Percentiles rank a stretch among this genome's conserved stretches.
These are phyloP conservation scores for Capronia coronata DNA, from an alignment of 2,329 filamentous ascomycete species.

Conservation along the genomic window DNA sequence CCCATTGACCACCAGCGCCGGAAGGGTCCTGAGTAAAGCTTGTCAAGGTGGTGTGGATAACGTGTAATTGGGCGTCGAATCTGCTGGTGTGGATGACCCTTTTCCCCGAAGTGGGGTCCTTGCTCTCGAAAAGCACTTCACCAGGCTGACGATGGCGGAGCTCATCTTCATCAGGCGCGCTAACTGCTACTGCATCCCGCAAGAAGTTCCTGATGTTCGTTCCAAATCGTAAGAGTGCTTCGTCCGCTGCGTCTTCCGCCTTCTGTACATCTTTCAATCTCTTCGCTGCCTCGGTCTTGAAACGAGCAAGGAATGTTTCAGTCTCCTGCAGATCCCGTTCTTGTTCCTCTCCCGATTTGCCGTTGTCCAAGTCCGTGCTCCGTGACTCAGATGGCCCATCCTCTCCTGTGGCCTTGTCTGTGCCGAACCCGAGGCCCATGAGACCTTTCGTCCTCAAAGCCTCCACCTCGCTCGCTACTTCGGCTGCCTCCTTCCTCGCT, in stretches of 20 bases:
- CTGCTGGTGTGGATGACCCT: constrained; percentile 89
- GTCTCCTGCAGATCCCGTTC: constrained; percentile 41
- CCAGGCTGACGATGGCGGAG: constrained; percentile 35
- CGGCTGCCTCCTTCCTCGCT: constrained; percentile 74
- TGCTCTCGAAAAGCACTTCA: constrained; percentile 83
- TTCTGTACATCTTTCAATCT: constrained; percentile 81
- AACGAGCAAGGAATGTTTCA: constrained; percentile 64
- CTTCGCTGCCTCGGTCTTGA: constrained; percentile 71
- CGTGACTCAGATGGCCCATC: constrained; percentile 32
- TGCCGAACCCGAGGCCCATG: constrained; percentile 15
- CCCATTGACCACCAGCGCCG: constrained; percentile 49
- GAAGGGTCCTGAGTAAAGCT: constrained; percentile 77
- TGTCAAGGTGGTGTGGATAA: constrained; percentile 79
- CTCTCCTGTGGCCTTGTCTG: constrained; percentile 29
- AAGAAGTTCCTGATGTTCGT: constrained; percentile 84
- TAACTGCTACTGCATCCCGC: constrained; percentile 80
- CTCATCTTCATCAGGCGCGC: constrained; percentile 55
- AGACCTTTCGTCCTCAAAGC: constrained; percentile 55
- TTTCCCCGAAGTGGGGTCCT: constrained; percentile 76
- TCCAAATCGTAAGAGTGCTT: constrained; percentile 86
- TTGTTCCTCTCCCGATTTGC: constrained; percentile 27
- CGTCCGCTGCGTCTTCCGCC: constrained; percentile 92
- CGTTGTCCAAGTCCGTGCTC: constrained; percentile 21
- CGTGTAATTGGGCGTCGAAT: constrained; percentile 91
- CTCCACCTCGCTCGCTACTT: constrained; percentile 74